phyloP scores from a whole-genome alignment of 495 filamentous ascomycete genomes.

The Xylaria telfairii region DNA sequence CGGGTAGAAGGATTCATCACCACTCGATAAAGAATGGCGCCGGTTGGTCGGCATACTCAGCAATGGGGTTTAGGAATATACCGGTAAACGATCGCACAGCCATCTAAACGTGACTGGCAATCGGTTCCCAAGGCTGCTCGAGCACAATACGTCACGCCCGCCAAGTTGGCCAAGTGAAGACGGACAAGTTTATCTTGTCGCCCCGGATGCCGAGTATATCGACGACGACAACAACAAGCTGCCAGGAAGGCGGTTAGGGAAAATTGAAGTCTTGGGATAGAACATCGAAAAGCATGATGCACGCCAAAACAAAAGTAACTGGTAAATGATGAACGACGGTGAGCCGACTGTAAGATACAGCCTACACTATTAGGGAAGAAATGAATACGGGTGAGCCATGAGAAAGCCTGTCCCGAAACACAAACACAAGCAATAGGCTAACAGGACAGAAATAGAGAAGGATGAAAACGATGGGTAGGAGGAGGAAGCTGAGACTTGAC shows the following conservation, averaged over 20 bases:
- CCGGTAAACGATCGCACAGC: not conserved
- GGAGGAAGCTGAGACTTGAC: not conserved
- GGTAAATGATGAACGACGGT: not conserved
- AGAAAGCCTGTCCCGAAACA: not conserved
- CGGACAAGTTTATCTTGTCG: not conserved
- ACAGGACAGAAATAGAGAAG: slow-evolving; percentile 1
- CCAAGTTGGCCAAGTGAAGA: not conserved
- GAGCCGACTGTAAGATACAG: not conserved
- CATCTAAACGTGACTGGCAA: not conserved
- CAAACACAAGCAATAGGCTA: not conserved
- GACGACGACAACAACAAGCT: not conserved
- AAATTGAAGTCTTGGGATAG: not conserved
- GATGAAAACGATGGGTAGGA: not conserved
- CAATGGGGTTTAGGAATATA: not conserved
- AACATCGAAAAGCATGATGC: not conserved
- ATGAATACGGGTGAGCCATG: not conserved
- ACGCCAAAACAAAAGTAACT: not conserved
- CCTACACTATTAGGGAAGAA: not conserved
- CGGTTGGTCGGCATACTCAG: slow-evolving; percentile 19
- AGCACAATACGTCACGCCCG: not conserved
- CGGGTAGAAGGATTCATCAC: slow-evolving; percentile 20
- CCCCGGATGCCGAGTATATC: not conserved
- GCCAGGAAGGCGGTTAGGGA: slow-evolving; percentile 10
- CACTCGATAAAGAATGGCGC: slow-evolving; percentile 28
- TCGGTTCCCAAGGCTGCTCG: not conserved